Percentiles rank a stretch among this genome's conserved stretches.
Conservation (phyloP, 2,329 filamentous ascomycete species). For the Hypoxylon rubiginosum region DNA sequence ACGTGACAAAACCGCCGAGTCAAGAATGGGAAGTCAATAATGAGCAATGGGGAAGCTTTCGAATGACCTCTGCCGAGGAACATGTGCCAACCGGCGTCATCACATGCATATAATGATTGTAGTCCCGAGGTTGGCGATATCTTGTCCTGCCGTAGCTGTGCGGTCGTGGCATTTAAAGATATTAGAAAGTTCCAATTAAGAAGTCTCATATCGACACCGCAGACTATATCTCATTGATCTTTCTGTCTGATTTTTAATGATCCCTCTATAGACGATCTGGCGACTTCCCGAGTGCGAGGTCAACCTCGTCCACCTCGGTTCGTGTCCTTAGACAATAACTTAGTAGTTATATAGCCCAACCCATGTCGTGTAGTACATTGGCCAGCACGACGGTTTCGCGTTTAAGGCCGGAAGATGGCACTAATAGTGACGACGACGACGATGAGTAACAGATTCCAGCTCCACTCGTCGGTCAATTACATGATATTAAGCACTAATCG, state of each 20-base stretch:
- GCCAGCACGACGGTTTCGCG: slow-evolving; percentile 40
- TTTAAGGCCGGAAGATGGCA: slow-evolving; percentile 11
- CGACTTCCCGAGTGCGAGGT: slow-evolving; percentile 35
- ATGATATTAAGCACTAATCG: background rate
- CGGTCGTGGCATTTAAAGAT: background rate
- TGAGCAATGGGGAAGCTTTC: too few relatives aligned
- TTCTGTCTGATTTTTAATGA: too few relatives aligned
- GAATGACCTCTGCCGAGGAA: too few relatives aligned
- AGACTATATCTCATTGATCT: too few relatives aligned
- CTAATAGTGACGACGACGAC: background rate
- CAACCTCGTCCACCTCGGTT: slow-evolving; percentile 45
- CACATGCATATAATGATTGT: too few relatives aligned
- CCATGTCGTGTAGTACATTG: slow-evolving; percentile 43
- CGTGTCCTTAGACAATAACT: slow-evolving; percentile 28
- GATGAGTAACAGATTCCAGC: background rate
- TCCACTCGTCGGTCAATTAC: background rate
- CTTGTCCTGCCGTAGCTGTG: background rate
- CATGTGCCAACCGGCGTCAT: background rate
- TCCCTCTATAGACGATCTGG: too few relatives aligned
- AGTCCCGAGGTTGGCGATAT: too few relatives aligned
- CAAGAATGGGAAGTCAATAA: too few relatives aligned
- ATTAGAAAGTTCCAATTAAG: too few relatives aligned
- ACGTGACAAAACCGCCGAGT: too few relatives aligned
- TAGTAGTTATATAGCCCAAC: slow-evolving; percentile 34
- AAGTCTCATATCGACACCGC: too few relatives aligned